These are phyloP conservation scores for Vaccinium myrtillus DNA, from an alignment of 148 eudicot genomes.

Conservation along the genomic window DNA sequence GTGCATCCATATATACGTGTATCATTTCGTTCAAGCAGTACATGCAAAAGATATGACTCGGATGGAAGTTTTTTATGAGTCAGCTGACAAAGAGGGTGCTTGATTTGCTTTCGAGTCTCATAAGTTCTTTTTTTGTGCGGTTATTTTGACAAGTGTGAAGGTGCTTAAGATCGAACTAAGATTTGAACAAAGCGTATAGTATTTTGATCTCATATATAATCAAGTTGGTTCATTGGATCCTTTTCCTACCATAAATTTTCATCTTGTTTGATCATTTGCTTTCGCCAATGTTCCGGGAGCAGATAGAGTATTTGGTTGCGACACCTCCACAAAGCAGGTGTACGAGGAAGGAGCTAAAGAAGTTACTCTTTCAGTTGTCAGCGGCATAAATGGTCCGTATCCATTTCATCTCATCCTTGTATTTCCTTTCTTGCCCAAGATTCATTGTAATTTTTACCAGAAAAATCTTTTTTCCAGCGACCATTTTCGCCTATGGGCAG, in stretches of 20 bases:
- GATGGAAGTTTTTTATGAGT: background rate
- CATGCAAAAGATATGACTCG: background rate
- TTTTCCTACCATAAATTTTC: background rate
- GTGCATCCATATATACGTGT: background rate
- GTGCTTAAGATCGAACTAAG: background rate
- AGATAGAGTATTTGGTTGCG: slow-evolving; percentile 22
- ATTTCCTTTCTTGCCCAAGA: background rate
- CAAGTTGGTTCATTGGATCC: background rate
- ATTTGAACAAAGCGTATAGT: background rate
- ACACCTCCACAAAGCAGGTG: slow-evolving; percentile 61
- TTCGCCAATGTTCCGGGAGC: background rate
- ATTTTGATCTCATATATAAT: background rate
- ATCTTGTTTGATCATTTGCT: slow-evolving; percentile 21
- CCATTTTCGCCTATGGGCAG: slow-evolving; percentile 89
- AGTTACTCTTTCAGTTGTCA: slow-evolving; percentile 72
- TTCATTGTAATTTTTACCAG: background rate
- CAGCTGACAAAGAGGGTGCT: background rate
- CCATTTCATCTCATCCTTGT: slow-evolving; percentile 9
- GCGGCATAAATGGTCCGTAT: slow-evolving; percentile 70
- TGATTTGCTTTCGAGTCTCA: background rate
- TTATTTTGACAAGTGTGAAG: background rate
- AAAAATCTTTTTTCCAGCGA: slow-evolving; percentile 39
- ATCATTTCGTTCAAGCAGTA: background rate
- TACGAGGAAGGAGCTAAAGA: slow-evolving; percentile 75
- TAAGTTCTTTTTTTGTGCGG: background rate